phyloP scores from a whole-genome alignment of 176 grass and related monocot species.

The Musa acuminata region DNA sequence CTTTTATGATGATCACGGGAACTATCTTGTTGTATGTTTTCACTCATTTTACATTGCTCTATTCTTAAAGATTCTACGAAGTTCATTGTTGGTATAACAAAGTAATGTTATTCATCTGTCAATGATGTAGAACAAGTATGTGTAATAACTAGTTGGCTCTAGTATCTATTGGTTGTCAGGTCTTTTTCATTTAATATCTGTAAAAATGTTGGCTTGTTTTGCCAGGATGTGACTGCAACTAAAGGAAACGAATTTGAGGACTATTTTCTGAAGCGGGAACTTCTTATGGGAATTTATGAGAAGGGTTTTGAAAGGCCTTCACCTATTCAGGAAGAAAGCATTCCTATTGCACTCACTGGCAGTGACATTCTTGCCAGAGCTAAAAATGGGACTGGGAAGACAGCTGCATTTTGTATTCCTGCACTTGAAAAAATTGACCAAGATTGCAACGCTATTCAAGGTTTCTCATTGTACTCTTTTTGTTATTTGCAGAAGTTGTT shows the following conservation, averaged over 20 bases:
- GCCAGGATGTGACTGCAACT: constrained; percentile 84
- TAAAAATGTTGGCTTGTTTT: neutral
- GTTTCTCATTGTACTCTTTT: constrained; percentile 13
- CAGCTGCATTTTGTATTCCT: constrained; percentile 92
- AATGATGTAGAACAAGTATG: neutral
- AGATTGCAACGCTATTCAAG: constrained; percentile 87
- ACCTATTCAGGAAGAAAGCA: constrained; percentile 97
- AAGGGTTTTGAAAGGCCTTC: constrained; percentile 91
- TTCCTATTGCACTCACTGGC: constrained; percentile 91
- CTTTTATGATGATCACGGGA: too few relatives aligned
- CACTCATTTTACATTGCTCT: too few relatives aligned
- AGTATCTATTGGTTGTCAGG: neutral
- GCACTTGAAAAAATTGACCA: constrained; percentile 88
- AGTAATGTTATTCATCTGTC: too few relatives aligned
- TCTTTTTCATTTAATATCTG: constrained; percentile 1
- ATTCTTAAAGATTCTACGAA: too few relatives aligned
- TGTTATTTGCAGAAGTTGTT: neutral
- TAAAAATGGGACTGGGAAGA: constrained; percentile 92
- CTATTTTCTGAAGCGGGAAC: constrained; percentile 94
- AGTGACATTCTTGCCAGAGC: constrained; percentile 95
- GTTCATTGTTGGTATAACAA: too few relatives aligned
- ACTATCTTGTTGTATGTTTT: too few relatives aligned
- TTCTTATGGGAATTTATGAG: constrained; percentile 97
- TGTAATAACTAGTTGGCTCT: neutral
- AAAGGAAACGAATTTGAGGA: constrained; percentile 98